Evolutionary conservation across 306 rosid genomes (phyloP).

Genomic region (Glycine soja): DNA sequence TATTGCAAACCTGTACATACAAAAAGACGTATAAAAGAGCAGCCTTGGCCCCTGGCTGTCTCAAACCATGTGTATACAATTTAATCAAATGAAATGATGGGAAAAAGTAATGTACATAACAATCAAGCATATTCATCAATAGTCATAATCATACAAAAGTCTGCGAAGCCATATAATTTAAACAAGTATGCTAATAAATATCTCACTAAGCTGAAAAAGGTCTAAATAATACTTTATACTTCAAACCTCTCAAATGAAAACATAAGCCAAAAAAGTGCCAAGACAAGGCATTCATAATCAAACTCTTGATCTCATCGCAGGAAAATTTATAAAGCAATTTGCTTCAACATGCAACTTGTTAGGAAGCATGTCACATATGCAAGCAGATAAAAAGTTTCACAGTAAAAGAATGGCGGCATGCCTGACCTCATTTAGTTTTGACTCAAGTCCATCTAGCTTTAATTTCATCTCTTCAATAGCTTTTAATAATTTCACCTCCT

Average conservation of each 20-base stretch:
- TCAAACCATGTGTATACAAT: conserved; percentile 27
- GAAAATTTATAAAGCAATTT: conserved; percentile 23
- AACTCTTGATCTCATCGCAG: conserved; percentile 25
- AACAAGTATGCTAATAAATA: conserved; percentile 3
- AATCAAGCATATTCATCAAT: not conserved
- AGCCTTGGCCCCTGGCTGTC: not conserved
- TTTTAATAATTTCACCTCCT: conserved; percentile 63
- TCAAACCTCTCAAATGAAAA: conserved; percentile 25
- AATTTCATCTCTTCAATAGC: conserved; percentile 80
- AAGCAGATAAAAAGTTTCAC: conserved; percentile 25
- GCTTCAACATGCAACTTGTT: conserved; percentile 31
- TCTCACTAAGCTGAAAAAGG: not conserved
- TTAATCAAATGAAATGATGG: conserved; percentile 35
- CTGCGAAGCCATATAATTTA: conserved; percentile 1
- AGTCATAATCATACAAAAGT: conserved; percentile 26
- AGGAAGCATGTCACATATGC: conserved; percentile 31
- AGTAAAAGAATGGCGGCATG: conserved; percentile 35
- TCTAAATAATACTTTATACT: conserved; percentile 21
- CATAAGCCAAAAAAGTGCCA: conserved; percentile 18
- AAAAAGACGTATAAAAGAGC: not conserved
- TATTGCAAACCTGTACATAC: not conserved
- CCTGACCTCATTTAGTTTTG: conserved; percentile 83
- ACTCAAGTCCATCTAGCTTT: conserved; percentile 72
- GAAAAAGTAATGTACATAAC: conserved; percentile 1
- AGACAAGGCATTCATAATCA: conserved; percentile 31